Percentiles rank a stretch among this genome's conserved stretches.
Conservation (phyloP, 768 basidiomycete species). For the Cubamyces sp. region DNA sequence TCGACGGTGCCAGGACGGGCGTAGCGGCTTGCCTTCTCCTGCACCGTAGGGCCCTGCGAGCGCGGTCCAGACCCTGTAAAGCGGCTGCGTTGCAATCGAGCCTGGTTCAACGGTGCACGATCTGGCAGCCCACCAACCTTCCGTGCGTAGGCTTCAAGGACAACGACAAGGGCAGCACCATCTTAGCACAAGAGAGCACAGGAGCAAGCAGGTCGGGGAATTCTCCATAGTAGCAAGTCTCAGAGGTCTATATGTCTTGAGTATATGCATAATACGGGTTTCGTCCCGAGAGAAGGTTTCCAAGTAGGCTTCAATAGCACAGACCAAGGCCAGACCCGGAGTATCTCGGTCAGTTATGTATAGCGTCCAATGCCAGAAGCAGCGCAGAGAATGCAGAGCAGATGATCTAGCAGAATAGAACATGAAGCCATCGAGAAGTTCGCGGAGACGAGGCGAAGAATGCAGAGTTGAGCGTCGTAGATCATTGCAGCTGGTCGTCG, state of each 20-base stretch:
- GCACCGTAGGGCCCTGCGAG: not conserved
- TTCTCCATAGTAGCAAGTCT: not conserved
- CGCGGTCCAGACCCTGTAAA: not conserved
- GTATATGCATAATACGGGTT: not conserved
- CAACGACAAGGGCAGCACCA: not conserved
- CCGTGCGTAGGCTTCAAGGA: not conserved
- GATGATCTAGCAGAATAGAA: too few species aligned
- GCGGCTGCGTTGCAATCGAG: conserved; percentile 18
- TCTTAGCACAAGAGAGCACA: not conserved
- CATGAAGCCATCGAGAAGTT: too few species aligned
- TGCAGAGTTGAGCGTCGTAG: too few species aligned
- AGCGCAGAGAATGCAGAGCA: too few species aligned
- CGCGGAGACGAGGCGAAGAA: too few species aligned
- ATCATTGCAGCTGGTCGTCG: too few species aligned
- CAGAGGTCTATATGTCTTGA: not conserved
- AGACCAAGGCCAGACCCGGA: too few species aligned
- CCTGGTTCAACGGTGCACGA: not conserved
- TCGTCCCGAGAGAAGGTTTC: too few species aligned
- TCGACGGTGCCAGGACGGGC: not conserved
- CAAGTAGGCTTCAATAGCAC: too few species aligned
- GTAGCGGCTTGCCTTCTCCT: conserved; percentile 13
- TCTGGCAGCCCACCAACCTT: not conserved
- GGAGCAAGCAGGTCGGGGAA: too few species aligned
- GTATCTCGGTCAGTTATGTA: too few species aligned
- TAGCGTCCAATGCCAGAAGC: too few species aligned